Evolutionary conservation across 2,329 filamentous ascomycete genomes (phyloP).

Genomic region (Xylariaceae sp.): DNA sequence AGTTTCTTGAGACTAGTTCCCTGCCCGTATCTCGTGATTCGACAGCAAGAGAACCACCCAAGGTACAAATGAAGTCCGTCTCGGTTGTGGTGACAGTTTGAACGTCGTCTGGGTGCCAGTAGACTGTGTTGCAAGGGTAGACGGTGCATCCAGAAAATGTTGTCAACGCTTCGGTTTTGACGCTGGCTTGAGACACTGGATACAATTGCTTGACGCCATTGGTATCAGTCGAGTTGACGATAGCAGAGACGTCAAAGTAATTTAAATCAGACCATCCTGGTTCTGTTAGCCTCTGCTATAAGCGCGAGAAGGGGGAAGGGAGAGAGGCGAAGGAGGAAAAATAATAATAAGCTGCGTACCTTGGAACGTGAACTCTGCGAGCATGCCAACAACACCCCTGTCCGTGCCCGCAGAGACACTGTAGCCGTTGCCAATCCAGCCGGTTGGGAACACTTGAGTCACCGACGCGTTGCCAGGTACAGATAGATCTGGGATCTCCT

Average conservation of each 20-base stretch:
- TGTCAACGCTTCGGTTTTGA: slow-evolving; percentile 25
- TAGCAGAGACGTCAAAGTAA: slow-evolving; percentile 60
- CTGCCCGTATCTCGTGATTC: slow-evolving; percentile 23
- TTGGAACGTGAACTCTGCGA: slow-evolving; percentile 39
- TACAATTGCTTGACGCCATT: slow-evolving; percentile 55
- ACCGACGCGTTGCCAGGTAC: slow-evolving; percentile 39
- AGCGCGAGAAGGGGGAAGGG: not conserved
- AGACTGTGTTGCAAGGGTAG: slow-evolving; percentile 54
- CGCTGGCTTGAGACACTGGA: slow-evolving; percentile 34
- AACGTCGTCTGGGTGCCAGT: slow-evolving; percentile 53
- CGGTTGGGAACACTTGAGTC: slow-evolving; percentile 41
- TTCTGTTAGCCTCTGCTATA: slow-evolving; percentile 26
- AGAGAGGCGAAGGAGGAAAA: no score
- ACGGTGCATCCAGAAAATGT: slow-evolving; percentile 48
- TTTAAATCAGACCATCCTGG: slow-evolving; percentile 47
- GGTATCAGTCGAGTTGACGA: slow-evolving; percentile 50
- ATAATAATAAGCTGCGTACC: no score
- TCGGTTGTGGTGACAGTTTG: slow-evolving; percentile 53
- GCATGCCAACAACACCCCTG: slow-evolving; percentile 45
- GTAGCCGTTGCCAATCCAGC: slow-evolving; percentile 52
- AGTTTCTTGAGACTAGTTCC: slow-evolving; percentile 31
- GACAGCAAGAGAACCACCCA: slow-evolving; percentile 36
- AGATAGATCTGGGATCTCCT: slow-evolving; percentile 37
- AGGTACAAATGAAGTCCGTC: slow-evolving; percentile 50
- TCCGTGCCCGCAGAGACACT: slow-evolving; percentile 44